Conservation (phyloP, 805 yeast species). For the Yamadazyma insecticola region DNA sequence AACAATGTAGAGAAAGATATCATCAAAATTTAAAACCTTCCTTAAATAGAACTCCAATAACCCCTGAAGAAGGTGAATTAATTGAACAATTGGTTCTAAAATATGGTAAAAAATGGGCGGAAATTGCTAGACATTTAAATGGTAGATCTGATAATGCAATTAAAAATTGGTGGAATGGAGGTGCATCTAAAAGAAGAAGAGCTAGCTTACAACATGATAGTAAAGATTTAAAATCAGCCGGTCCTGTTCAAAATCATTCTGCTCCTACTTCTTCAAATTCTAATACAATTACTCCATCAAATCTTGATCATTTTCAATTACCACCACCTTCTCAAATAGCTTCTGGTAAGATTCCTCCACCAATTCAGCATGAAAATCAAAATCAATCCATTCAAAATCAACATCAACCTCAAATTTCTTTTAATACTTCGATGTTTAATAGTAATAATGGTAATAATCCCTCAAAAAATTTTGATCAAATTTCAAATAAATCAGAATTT, state of each 20-base stretch:
- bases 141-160: slow-evolving; percentile 90
- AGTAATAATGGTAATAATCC: slow-evolving; percentile 6
- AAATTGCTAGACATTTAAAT: slow-evolving; percentile 79
- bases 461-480: slow-evolving; percentile 4
- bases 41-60: slow-evolving; percentile 75
- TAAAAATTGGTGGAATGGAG: slow-evolving; percentile 96
- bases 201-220: slow-evolving; percentile 15
- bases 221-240: background rate
- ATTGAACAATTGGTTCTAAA: slow-evolving; percentile 75
- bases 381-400: background rate
- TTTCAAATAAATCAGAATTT: slow-evolving; percentile 1
- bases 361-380: background rate
- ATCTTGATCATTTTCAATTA: slow-evolving; percentile 1
- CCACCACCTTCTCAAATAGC: background rate
- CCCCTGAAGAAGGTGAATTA: slow-evolving; percentile 75
- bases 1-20: slow-evolving; percentile 87
- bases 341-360: background rate
- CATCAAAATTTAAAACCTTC: slow-evolving; percentile 89
- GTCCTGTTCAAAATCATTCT: background rate
- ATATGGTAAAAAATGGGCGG: slow-evolving; percentile 92
- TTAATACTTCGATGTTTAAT: slow-evolving; percentile 40
- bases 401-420: slow-evolving; percentile 22
- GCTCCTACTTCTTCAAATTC: background rate
- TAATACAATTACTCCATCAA: background rate
- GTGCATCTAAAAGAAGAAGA: slow-evolving; percentile 77